Evolutionary conservation across 768 basidiomycete species (phyloP).

Genomic region (Mycena metata): DNA sequence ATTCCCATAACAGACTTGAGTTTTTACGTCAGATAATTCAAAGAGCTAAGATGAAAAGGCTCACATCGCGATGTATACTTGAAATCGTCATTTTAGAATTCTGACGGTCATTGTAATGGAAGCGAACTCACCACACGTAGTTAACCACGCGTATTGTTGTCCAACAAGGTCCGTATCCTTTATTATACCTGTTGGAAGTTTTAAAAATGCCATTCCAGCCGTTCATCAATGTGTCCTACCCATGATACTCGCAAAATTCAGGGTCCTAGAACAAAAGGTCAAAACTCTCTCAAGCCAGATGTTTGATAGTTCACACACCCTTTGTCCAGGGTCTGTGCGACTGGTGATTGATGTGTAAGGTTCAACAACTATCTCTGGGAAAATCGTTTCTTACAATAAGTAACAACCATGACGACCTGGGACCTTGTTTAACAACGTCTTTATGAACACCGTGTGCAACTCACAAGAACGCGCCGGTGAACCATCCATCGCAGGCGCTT

Average conservation of each 20-base stretch:
- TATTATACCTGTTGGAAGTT: slow-evolving; percentile 45
- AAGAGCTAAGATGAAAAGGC: slow-evolving; percentile 15
- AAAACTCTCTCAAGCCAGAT: slow-evolving; percentile 6
- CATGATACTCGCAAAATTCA: slow-evolving; percentile 64
- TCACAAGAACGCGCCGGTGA: slow-evolving; percentile 59
- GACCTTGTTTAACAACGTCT: no score
- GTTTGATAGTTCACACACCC: slow-evolving; percentile 43
- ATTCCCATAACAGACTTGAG: slow-evolving; percentile 57
- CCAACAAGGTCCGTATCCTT: slow-evolving; percentile 60
- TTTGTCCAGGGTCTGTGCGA: slow-evolving; percentile 62
- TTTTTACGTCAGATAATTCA: background rate
- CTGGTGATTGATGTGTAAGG: slow-evolving; percentile 37
- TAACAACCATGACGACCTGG: slow-evolving; percentile 57
- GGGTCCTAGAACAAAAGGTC: slow-evolving; percentile 46
- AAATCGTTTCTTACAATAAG: slow-evolving; percentile 51
- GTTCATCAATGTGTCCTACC: slow-evolving; percentile 33
- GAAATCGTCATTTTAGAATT: slow-evolving; percentile 1
- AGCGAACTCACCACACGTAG: slow-evolving; percentile 56
- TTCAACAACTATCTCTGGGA: background rate
- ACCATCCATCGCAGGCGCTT: slow-evolving; percentile 59
- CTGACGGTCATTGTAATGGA: slow-evolving; percentile 9
- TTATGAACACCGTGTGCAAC: slow-evolving; percentile 13
- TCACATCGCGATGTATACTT: slow-evolving; percentile 59
- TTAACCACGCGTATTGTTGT: slow-evolving; percentile 64
- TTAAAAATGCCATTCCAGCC: background rate